phyloP scores from a whole-genome alignment of 495 filamentous ascomycete species.

The Aspergillus asperescens region DNA sequence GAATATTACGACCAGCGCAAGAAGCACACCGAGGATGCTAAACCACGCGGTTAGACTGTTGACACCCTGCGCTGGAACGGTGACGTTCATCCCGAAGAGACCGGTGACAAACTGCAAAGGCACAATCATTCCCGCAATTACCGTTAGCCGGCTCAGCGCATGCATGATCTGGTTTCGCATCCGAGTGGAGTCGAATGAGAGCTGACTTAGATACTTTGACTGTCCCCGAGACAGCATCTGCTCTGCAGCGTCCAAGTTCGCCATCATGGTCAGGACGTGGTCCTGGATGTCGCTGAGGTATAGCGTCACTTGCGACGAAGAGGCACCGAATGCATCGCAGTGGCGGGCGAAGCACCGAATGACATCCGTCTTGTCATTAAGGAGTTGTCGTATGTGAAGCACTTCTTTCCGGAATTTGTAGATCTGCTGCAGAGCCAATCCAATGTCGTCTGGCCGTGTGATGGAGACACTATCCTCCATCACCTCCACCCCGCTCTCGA shows the following conservation, averaged over 20 bases:
- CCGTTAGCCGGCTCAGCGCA: conserved; percentile 77
- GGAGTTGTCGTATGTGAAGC: conserved; percentile 75
- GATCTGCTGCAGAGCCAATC: conserved; percentile 70
- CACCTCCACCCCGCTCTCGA: conserved; percentile 73
- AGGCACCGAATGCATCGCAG: conserved; percentile 80
- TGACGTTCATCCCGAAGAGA: conserved; percentile 91
- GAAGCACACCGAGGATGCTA: conserved; percentile 60
- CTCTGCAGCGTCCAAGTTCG: conserved; percentile 81
- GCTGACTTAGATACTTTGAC: conserved; percentile 82
- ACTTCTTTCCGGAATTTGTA: conserved; percentile 84
- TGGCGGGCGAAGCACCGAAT: conserved; percentile 89
- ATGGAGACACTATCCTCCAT: conserved; percentile 88
- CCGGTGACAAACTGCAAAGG: conserved; percentile 84
- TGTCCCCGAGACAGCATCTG: conserved; percentile 87
- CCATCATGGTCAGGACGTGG: conserved; percentile 94
- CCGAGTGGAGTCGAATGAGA: conserved; percentile 74
- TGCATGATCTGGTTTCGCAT: conserved; percentile 68
- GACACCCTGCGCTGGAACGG: conserved; percentile 58
- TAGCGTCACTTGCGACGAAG: conserved; percentile 79
- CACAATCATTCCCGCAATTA: conserved; percentile 80
- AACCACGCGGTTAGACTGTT: conserved; percentile 59
- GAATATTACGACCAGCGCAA: conserved; percentile 14
- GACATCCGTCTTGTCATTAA: conserved; percentile 91
- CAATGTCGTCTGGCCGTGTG: conserved; percentile 75
- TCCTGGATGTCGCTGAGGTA: conserved; percentile 93